phyloP scores from a whole-genome alignment of 768 basidiomycete species.

The Inosperma sp. region DNA sequence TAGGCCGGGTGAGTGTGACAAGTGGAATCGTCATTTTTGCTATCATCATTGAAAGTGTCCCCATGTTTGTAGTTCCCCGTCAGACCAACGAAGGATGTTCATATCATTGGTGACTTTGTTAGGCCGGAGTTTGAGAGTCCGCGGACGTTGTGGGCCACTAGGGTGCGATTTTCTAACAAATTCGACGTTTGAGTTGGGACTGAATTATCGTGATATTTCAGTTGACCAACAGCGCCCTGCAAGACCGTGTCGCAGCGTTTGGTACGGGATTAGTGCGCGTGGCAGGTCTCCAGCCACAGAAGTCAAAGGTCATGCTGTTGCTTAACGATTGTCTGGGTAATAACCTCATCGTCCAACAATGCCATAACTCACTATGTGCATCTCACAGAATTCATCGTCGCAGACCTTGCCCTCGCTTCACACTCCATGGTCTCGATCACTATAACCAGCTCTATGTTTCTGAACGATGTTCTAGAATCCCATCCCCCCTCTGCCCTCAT shows the following conservation, averaged over 20 bases:
- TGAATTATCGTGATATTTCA: slow-evolving; percentile 23
- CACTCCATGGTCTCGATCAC: slow-evolving; percentile 68
- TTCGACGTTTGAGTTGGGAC: neutral
- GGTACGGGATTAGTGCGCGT: slow-evolving; percentile 66
- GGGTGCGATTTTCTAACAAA: slow-evolving; percentile 41
- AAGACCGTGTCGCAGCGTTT: slow-evolving; percentile 65
- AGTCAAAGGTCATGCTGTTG: slow-evolving; percentile 68
- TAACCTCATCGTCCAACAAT: neutral
- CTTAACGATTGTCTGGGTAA: slow-evolving; percentile 72
- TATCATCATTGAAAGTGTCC: slow-evolving; percentile 1
- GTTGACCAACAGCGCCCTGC: slow-evolving; percentile 72
- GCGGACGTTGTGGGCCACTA: slow-evolving; percentile 76
- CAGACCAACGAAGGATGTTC: slow-evolving; percentile 66
- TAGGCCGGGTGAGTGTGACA: slow-evolving; percentile 67
- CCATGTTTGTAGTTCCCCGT: slow-evolving; percentile 55
- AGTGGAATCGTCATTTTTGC: slow-evolving; percentile 15
- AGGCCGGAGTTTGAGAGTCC: slow-evolving; percentile 60
- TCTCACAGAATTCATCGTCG: slow-evolving; percentile 71
- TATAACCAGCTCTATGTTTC: slow-evolving; percentile 52
- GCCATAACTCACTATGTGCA: neutral
- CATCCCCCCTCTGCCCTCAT: slow-evolving; percentile 74
- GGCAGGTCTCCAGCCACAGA: slow-evolving; percentile 48
- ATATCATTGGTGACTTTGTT: slow-evolving; percentile 62
- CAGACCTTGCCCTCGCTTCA: slow-evolving; percentile 73
- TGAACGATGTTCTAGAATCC: slow-evolving; percentile 59